Conservation (phyloP, 495 filamentous ascomycete genomes). For the Lasiosphaeris hirsuta region DNA sequence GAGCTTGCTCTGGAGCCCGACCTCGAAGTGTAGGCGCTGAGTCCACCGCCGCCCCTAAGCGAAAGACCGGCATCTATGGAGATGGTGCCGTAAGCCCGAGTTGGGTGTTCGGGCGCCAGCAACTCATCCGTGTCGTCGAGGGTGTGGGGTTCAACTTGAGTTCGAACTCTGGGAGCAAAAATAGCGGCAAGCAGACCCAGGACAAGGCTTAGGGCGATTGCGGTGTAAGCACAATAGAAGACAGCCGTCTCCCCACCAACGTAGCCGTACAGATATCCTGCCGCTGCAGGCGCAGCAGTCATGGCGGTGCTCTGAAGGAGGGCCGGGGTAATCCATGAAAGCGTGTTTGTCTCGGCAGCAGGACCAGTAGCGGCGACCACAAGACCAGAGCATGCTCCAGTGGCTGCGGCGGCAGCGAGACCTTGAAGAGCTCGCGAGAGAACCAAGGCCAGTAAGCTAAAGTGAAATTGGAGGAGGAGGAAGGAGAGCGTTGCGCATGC, state of each 20-base stretch:
- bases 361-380: slow-evolving; percentile 4
- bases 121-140: not conserved
- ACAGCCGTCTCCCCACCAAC: slow-evolving; percentile 12
- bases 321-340: slow-evolving; percentile 19
- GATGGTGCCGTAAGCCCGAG: slow-evolving; percentile 23
- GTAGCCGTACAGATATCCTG: slow-evolving; percentile 21
- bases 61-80: not conserved
- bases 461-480: slow-evolving; percentile 21
- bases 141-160: too few relatives aligned
- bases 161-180: not conserved
- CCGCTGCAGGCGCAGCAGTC: slow-evolving; percentile 14
- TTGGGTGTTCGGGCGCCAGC: not conserved
- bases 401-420: slow-evolving; percentile 19
- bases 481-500: slow-evolving; percentile 18
- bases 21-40: slow-evolving; percentile 10
- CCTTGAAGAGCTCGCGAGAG: slow-evolving; percentile 27
- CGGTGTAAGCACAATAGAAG: slow-evolving; percentile 25
- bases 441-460: slow-evolving; percentile 15
- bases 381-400: slow-evolving; percentile 20
- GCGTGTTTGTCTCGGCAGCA: not conserved
- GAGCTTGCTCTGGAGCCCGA: slow-evolving; percentile 13
- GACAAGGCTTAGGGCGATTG: slow-evolving; percentile 15
- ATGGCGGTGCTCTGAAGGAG: slow-evolving; percentile 26
- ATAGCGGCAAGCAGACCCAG: slow-evolving; percentile 13
- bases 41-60: not conserved